Base-by-base conservation (phyloP, 2,329 filamentous ascomycete genomes). In the Arthroderma sp. region DNA sequence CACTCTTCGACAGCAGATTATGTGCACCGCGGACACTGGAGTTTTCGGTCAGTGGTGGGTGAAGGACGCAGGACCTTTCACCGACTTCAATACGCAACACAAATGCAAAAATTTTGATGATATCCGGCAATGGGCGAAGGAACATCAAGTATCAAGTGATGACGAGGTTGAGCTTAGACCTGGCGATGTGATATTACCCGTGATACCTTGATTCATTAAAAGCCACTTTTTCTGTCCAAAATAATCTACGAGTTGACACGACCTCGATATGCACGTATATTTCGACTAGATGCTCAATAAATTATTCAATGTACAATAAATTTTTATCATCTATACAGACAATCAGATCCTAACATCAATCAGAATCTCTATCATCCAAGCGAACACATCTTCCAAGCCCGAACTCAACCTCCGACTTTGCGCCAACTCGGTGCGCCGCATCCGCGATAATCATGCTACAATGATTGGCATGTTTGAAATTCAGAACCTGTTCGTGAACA, bases 21-120 rank as follows among this genome's bases (percentile, higher is more conserved):
- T 47, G 39, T 51, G 50, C 22, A 46, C 46, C 3, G 50, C 48
- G n/a, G 49, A 52, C 42, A 46, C 40, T 30, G 43, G 44, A 10
- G 48, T 47, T 1, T 49, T 49, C 37, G 42, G 38, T 9, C 42
- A 42, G n/a, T 40, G 39, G 42, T 43, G 37, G 30, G 36, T 49
- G 9, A 39, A 43, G 29, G 40, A 6, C 7, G 29, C 43, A 4
- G 43, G 48, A 7, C 47, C 50, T 77, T 51, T 74, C 75, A 79
- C 62, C 7, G 44, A 53, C 38, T 50, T 51, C 30, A 44, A 44
- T 9, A 45, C 46, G 6, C 47, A 41, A 28, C 47, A 52, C 38
- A 36, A 44, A 6, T 52, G 48, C 29, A 49, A 40, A 31, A 44
- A 50, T 27, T 52, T 46, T 32, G 45, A 48, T 9, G 32, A 30